Conservation (phyloP, 148 eudicot species). For the Pharnaceum exiguum region DNA sequence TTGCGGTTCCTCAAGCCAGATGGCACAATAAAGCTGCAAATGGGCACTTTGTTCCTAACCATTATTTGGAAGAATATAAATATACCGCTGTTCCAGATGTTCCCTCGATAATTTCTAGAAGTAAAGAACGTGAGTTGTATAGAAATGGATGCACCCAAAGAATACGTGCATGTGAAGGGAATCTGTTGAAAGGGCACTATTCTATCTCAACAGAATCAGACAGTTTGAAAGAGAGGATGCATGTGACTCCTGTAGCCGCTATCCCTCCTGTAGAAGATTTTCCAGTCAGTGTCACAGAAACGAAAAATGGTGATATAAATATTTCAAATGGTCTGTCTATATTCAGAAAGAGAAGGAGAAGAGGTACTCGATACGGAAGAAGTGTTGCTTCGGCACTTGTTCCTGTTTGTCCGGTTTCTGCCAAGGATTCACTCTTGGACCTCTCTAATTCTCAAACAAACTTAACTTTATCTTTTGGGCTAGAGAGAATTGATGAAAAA, state of each 20-base stretch:
- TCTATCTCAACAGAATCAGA: constrained; percentile 26
- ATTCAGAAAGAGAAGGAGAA: constrained; percentile 20
- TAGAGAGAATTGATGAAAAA: constrained; percentile 10
- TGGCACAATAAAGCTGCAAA: constrained; percentile 9
- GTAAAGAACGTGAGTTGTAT: constrained; percentile 50
- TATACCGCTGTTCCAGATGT: constrained; percentile 33
- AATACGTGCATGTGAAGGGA: constrained; percentile 65
- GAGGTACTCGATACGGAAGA: constrained; percentile 27
- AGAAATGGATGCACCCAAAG: constrained; percentile 80
- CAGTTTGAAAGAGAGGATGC: constrained; percentile 18
- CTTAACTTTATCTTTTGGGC: constrained; percentile 10
- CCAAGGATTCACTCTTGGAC: constrained; percentile 1
- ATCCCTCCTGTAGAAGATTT: constrained; percentile 22
- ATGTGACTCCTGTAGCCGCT: constrained; percentile 6
- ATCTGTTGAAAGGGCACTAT: constrained; percentile 37
- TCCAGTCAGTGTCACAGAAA: constrained; percentile 4
- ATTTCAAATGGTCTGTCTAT: constrained; percentile 9
- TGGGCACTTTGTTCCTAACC: constrained; percentile 10
- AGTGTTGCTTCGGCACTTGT: constrained; percentile 12
- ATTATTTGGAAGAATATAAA: constrained; percentile 10
- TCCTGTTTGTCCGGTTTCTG: constrained; percentile 12
- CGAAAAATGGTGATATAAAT: constrained; percentile 1
- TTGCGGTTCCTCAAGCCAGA: constrained; percentile 10
- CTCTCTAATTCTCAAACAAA: constrained; percentile 8
- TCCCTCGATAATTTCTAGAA: constrained; percentile 57